Conservation (phyloP, 345 rosid genomes). For the Acer campestre region DNA sequence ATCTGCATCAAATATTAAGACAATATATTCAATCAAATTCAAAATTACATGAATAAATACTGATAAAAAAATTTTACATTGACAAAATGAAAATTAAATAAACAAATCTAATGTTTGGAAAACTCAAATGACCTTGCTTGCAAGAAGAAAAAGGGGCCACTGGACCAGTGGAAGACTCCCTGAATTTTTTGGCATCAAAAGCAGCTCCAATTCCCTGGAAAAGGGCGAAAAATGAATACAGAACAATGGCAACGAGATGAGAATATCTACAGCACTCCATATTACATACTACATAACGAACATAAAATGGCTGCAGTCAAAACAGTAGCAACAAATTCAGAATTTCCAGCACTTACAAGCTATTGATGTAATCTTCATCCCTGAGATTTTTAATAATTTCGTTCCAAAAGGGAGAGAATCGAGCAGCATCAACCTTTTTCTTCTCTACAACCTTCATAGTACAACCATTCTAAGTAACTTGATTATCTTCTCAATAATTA, state of each 20-base stretch:
- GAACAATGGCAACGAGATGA: conserved; percentile 1
- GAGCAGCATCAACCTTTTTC: conserved; percentile 78
- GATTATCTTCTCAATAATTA: conserved; percentile 2
- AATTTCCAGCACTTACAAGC: conserved; percentile 58
- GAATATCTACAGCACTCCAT: conserved; percentile 1
- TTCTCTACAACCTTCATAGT: conserved; percentile 53
- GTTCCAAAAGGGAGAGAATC: conserved; percentile 95
- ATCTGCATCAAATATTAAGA: conserved; percentile 44
- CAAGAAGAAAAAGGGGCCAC: conserved; percentile 99
- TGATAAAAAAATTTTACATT: background rate
- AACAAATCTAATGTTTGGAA: background rate
- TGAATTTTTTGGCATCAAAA: conserved; percentile 92
- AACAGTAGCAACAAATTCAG: conserved; percentile 12
- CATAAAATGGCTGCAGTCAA: conserved; percentile 4
- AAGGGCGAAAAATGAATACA: background rate
- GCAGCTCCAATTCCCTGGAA: conserved; percentile 88
- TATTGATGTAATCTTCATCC: conserved; percentile 89
- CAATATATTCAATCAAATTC: background rate
- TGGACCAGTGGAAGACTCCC: conserved; percentile 79
- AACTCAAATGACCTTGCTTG: conserved; percentile 77
- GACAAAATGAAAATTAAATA: background rate
- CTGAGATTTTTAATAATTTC: conserved; percentile 83
- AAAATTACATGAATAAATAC: background rate
- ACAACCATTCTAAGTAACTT: conserved; percentile 1
- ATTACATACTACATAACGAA: background rate